phyloP scores from a whole-genome alignment of 176 grass and related monocot species.

The Cenchrus fungigraminus region DNA sequence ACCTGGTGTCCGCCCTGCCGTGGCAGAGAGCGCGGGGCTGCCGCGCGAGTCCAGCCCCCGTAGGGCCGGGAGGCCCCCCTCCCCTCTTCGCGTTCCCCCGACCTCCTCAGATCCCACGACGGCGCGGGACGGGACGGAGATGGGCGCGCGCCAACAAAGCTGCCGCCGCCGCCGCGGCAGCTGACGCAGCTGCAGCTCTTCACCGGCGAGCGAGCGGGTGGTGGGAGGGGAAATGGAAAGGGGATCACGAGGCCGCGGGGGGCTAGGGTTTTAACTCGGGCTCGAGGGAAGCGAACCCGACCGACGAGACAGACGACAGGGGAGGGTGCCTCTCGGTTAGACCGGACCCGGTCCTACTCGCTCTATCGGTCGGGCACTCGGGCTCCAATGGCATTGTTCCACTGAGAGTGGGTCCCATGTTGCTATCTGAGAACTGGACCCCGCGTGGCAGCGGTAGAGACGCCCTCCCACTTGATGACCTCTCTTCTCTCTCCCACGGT shows the following conservation, averaged over 20 bases:
- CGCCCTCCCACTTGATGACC: background rate
- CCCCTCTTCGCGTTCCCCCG: background rate
- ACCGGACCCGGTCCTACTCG: background rate
- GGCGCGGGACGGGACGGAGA: background rate
- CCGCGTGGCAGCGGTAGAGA: background rate
- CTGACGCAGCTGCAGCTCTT: slow-evolving; percentile 13
- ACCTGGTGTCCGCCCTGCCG: slow-evolving; percentile 25
- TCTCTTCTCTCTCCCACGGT: background rate
- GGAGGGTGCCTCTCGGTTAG: background rate
- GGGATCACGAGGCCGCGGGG: background rate
- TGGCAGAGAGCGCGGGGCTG: background rate
- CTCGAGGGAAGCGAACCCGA: background rate
- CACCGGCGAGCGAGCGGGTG: slow-evolving; percentile 28
- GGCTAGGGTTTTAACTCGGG: slow-evolving; percentile 40
- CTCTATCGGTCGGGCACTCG: background rate
- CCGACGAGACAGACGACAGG: background rate
- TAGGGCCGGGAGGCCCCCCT: slow-evolving; percentile 8
- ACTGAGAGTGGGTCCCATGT: background rate
- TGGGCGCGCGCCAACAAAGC: background rate
- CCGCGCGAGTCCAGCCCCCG: background rate
- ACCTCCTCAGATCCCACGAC: background rate
- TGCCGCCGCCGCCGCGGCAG: background rate
- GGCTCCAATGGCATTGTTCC: background rate
- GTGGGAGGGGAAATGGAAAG: slow-evolving; percentile 4
- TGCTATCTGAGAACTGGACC: too few relatives aligned